Conservation (phyloP, 2,329 filamentous ascomycete species). For the Meredithiella fracta region DNA sequence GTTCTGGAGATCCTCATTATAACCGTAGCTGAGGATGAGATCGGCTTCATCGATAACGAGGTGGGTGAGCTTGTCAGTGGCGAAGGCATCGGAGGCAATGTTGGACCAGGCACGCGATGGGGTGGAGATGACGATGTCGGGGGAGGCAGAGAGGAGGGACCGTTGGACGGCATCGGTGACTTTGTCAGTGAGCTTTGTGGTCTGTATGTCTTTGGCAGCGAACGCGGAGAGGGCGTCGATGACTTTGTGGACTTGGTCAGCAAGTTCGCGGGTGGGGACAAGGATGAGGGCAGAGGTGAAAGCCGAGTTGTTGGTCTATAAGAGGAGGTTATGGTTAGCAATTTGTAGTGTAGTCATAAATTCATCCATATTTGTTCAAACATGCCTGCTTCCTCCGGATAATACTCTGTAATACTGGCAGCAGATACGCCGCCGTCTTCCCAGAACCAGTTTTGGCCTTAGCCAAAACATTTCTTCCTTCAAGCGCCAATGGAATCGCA, state of each 20-base stretch:
- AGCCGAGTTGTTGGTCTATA: constrained; percentile 29
- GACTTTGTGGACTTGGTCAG: constrained; percentile 71
- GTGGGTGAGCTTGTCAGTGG: constrained; percentile 53
- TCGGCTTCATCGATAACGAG: constrained; percentile 91
- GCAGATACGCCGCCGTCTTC: constrained; percentile 89
- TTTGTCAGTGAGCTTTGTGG: constrained; percentile 78
- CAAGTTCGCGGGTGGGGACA: constrained; percentile 86
- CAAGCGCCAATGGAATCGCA: constrained; percentile 73
- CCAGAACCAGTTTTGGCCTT: constrained; percentile 91
- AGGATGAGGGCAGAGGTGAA: constrained; percentile 67
- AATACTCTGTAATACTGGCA: constrained; percentile 75
- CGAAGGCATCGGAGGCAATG: constrained; percentile 46
- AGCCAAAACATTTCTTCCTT: constrained; percentile 78
- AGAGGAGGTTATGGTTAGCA: neutral
- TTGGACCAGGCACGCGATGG: constrained; percentile 70
- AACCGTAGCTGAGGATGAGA: constrained; percentile 82
- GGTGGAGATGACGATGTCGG: constrained; percentile 82
- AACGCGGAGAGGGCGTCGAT: constrained; percentile 64
- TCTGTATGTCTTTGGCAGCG: constrained; percentile 67
- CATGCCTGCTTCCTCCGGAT: constrained; percentile 57
- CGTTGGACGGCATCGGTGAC: constrained; percentile 78
- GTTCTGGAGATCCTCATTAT: constrained; percentile 73
- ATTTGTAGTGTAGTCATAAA: neutral
- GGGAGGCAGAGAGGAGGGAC: constrained; percentile 67
- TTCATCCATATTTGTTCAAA: neutral